phyloP scores from a whole-genome alignment of 1,284 basidiomycete species.

The Boletus mariae region DNA sequence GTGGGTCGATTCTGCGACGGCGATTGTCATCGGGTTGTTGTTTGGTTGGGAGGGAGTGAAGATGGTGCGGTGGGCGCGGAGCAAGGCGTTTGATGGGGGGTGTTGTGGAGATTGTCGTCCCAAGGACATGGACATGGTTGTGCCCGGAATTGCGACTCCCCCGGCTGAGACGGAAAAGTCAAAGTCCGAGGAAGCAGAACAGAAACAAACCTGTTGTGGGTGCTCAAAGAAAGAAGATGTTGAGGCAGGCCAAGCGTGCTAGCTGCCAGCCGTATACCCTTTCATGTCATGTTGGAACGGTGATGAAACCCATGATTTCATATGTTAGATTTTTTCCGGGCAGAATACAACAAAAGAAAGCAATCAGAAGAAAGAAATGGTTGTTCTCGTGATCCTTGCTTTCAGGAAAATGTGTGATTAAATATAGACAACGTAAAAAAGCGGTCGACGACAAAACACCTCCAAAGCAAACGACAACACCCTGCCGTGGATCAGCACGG shows the following conservation, averaged over 20 bases:
- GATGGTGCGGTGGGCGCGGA: slow-evolving; percentile 38
- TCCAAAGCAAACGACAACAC: neutral
- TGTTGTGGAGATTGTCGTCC: slow-evolving; percentile 28
- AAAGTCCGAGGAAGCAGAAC: neutral
- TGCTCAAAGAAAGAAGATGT: neutral
- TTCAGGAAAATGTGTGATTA: neutral
- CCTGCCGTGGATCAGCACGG: neutral
- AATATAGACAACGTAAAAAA: slow-evolving; percentile 5
- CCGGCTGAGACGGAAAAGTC: neutral
- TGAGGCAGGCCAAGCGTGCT: neutral
- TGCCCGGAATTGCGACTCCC: neutral
- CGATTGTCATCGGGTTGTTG: slow-evolving; percentile 37
- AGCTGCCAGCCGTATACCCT: neutral
- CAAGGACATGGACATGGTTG: neutral
- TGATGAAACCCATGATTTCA: slow-evolving; percentile 2
- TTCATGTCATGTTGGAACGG: neutral
- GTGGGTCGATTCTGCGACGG: slow-evolving; percentile 46
- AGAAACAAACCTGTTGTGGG: slow-evolving; percentile 1
- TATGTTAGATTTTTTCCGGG: slow-evolving; percentile 5
- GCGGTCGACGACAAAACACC: neutral
- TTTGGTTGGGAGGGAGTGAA: slow-evolving; percentile 44
- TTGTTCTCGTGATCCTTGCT: slow-evolving; percentile 4
- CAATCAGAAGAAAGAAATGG: neutral
- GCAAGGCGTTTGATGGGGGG: slow-evolving; percentile 38
- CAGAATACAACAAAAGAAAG: slow-evolving; percentile 11